These are phyloP conservation scores for Podosphaera xanthii DNA, from an alignment of 2,329 filamentous ascomycete genomes.

Conservation along the genomic window DNA sequence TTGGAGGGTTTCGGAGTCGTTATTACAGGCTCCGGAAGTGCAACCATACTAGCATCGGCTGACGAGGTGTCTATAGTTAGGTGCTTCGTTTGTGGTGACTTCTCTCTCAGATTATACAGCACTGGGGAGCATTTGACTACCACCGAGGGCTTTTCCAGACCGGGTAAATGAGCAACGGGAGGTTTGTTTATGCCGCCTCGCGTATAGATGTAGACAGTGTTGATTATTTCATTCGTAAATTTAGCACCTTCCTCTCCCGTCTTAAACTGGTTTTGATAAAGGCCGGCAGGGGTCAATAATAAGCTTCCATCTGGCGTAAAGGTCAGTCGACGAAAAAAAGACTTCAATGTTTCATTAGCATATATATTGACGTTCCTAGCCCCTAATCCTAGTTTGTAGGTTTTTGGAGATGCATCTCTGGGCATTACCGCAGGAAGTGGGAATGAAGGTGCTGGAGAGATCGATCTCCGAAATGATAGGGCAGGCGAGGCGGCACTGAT, in stretches of 20 bases:
- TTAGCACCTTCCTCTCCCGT: constrained; percentile 42
- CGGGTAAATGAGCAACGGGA: constrained; percentile 80
- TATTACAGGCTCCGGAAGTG: constrained; percentile 55
- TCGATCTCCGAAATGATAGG: constrained; percentile 59
- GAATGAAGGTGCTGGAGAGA: constrained; percentile 79
- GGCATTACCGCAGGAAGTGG: constrained; percentile 90
- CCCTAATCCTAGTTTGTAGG: constrained; percentile 31
- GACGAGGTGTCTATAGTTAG: constrained; percentile 92
- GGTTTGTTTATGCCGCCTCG: constrained; percentile 91
- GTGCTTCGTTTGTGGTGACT: constrained; percentile 48
- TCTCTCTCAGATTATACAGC: constrained; percentile 58
- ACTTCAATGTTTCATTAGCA: constrained; percentile 88
- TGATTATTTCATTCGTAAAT: constrained; percentile 64
- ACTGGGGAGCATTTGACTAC: constrained; percentile 86
- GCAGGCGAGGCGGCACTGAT: constrained; percentile 45
- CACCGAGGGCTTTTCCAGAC: constrained; percentile 94
- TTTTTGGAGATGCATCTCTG: constrained; percentile 66
- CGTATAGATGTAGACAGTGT: constrained; percentile 97
- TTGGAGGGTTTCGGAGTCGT: constrained; percentile 23
- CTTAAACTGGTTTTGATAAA: constrained; percentile 64
- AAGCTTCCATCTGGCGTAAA: constrained; percentile 92
- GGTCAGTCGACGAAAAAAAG: constrained; percentile 81
- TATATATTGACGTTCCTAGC: constrained; percentile 78
- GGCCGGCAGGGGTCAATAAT: constrained; percentile 80
- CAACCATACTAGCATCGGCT: constrained; percentile 58